Evolutionary conservation across 2,329 filamentous ascomycete genomes (phyloP).

Genomic region (Venturia pyrina): DNA sequence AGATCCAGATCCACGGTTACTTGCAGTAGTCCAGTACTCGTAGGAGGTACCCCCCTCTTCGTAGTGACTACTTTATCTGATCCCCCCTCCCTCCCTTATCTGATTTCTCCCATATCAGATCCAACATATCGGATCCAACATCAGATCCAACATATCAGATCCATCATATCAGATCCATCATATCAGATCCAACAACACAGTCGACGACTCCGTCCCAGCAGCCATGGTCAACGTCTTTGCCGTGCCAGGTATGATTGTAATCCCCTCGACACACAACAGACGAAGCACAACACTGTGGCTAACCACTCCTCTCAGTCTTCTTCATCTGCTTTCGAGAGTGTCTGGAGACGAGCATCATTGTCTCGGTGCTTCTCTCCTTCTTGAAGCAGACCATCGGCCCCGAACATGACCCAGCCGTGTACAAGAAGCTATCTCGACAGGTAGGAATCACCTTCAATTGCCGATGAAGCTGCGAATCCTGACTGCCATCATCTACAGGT

Average conservation of each 20-base stretch:
- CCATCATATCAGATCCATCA: too few species aligned
- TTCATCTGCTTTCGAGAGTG: slow-evolving; percentile 85
- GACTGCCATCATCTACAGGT: slow-evolving; percentile 34
- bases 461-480: neutral
- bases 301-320: slow-evolving; percentile 47
- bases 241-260: slow-evolving; percentile 43
- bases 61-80: neutral
- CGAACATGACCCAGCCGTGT: slow-evolving; percentile 48
- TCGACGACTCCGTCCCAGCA: neutral
- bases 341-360: slow-evolving; percentile 73
- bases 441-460: slow-evolving; percentile 23
- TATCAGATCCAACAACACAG: slow-evolving; percentile 15
- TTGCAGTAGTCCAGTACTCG: too few species aligned
- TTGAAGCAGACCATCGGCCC: slow-evolving; percentile 70
- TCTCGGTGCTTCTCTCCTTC: slow-evolving; percentile 79
- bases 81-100: neutral
- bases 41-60: too few species aligned
- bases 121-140: too few species aligned
- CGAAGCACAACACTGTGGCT: neutral
- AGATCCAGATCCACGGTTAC: too few species aligned
- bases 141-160: too few species aligned
- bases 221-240: slow-evolving; percentile 59
- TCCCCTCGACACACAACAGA: neutral
- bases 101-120: slow-evolving; percentile 16
- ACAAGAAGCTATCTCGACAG: slow-evolving; percentile 60